A percentile compares a stretch with the other conserved stretches of the same genome.
phyloP scores from a whole-genome alignment of 495 filamentous ascomycete genomes.

The Tricharina praecox region DNA sequence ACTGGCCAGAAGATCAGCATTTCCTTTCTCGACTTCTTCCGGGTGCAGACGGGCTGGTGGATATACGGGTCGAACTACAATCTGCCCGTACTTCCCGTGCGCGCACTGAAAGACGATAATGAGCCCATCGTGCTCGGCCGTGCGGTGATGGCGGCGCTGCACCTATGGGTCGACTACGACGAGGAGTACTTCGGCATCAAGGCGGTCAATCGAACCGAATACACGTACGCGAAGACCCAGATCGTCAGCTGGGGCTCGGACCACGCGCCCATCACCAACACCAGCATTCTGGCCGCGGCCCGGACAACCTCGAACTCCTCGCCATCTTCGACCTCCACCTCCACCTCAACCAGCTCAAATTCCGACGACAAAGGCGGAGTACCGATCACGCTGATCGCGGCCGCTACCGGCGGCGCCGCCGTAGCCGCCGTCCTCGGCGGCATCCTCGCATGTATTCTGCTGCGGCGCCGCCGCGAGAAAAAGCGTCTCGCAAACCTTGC shows the following conservation, averaged over 20 bases:
- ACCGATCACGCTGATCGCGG: background rate
- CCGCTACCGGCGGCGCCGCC: background rate
- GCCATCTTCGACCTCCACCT: background rate
- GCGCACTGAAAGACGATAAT: slow-evolving; percentile 12
- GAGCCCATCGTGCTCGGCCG: slow-evolving; percentile 16
- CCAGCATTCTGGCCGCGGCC: slow-evolving; percentile 5
- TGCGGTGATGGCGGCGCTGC: slow-evolving; percentile 15
- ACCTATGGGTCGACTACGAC: slow-evolving; percentile 22
- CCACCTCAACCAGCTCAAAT: background rate
- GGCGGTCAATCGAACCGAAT: slow-evolving; percentile 6
- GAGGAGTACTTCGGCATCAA: slow-evolving; percentile 17
- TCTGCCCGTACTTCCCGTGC: slow-evolving; percentile 8
- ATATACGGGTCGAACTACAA: background rate
- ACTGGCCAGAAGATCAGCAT: slow-evolving; percentile 11
- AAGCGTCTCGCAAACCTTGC: background rate
- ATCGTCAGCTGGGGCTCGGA: slow-evolving; percentile 8
- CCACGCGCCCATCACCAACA: slow-evolving; percentile 16
- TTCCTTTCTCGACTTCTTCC: slow-evolving; percentile 7
- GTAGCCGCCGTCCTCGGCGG: background rate
- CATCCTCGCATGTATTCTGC: background rate
- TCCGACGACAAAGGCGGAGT: background rate
- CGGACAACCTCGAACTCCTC: background rate
- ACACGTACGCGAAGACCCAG: background rate
- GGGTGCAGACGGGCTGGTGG: background rate
- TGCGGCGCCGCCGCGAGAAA: background rate